Evolutionary conservation across 495 filamentous ascomycete genomes (phyloP).

Genomic region (Polyplosphaeria fusca): DNA sequence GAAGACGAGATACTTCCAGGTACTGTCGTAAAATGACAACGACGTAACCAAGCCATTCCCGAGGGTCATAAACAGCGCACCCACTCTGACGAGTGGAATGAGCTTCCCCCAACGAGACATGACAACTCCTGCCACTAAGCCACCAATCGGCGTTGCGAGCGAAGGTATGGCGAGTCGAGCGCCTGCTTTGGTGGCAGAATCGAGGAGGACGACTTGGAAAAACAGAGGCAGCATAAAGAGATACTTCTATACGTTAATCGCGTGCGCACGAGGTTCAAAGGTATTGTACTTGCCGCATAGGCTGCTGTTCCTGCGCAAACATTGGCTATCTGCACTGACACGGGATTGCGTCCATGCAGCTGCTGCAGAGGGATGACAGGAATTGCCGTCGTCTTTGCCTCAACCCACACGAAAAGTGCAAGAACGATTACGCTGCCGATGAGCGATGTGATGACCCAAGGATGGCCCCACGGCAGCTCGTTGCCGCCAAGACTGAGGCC

Average conservation of each 20-base stretch:
- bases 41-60: conserved; percentile 57
- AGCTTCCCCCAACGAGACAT: conserved; percentile 65
- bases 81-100: conserved; percentile 52
- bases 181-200: conserved; percentile 60
- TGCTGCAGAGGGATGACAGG: conserved; percentile 60
- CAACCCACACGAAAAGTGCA: conserved; percentile 51
- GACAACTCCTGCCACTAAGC: conserved; percentile 57
- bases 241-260: no score
- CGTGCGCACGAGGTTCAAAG: neutral
- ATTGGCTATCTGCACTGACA: conserved; percentile 57
- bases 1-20: conserved; percentile 62
- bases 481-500: conserved; percentile 62
- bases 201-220: conserved; percentile 61
- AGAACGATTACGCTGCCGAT: conserved; percentile 52
- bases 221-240: conserved; percentile 64
- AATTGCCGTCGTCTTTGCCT: conserved; percentile 56
- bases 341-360: conserved; percentile 51
- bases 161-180: conserved; percentile 59
- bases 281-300: conserved; percentile 54
- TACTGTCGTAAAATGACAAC: conserved; percentile 54
- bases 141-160: conserved; percentile 59
- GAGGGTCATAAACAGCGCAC: conserved; percentile 57
- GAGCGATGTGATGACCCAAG: conserved; percentile 54
- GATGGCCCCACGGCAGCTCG: conserved; percentile 57
- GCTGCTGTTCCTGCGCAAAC: conserved; percentile 60